Evolutionary conservation across 768 basidiomycete genomes (phyloP).

Genomic region (Cystoderma amianthinum): DNA sequence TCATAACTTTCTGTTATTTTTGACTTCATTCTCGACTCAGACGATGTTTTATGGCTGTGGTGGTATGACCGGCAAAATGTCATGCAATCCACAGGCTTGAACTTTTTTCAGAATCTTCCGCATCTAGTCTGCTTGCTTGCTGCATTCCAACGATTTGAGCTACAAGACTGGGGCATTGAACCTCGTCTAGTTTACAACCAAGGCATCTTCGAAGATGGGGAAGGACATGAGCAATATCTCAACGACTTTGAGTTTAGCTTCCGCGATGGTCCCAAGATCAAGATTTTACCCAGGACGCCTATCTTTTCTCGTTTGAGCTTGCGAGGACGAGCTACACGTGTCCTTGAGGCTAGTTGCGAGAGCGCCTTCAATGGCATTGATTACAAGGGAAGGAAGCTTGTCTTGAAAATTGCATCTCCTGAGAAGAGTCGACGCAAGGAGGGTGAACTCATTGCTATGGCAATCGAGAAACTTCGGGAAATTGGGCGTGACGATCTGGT

Average conservation of each 20-base stretch:
- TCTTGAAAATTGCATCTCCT: not conserved
- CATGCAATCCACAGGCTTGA: slow-evolving; percentile 12
- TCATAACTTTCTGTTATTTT: not conserved
- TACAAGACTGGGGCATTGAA: slow-evolving; percentile 9
- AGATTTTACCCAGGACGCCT: not conserved
- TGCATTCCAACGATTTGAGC: slow-evolving; percentile 9
- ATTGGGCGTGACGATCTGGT: not conserved
- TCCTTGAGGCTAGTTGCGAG: not conserved
- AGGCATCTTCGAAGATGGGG: not conserved
- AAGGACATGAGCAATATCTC: not conserved
- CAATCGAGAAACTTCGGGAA: not conserved
- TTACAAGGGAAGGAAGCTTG: not conserved
- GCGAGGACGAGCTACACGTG: not conserved
- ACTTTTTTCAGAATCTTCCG: slow-evolving; percentile 13
- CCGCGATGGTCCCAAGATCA: not conserved
- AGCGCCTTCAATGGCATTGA: not conserved
- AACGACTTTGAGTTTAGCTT: not conserved
- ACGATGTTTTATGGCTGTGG: slow-evolving; percentile 12
- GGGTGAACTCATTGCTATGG: not conserved
- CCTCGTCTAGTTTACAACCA: not conserved
- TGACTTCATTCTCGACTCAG: slow-evolving; percentile 2
- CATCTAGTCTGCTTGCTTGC: slow-evolving; percentile 11
- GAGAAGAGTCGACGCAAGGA: not conserved
- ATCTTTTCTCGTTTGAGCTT: not conserved
- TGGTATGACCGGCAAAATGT: slow-evolving; percentile 13